Evolutionary conservation across 2,329 filamentous ascomycete species (phyloP).

Genomic region (Moelleriella libera): DNA sequence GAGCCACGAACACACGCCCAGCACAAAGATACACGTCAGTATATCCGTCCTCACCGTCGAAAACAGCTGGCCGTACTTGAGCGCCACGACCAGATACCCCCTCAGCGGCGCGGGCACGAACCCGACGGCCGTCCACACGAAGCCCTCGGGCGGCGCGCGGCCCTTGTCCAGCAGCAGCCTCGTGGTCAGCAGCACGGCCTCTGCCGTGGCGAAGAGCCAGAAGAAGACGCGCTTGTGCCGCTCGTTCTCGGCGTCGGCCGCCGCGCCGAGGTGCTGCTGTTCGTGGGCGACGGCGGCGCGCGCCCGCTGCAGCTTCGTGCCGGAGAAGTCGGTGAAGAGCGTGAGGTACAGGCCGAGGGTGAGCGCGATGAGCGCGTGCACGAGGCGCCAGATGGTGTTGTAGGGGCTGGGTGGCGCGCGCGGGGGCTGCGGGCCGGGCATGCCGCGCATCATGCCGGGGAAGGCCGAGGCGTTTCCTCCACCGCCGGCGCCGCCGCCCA

Average conservation of each 20-base stretch:
- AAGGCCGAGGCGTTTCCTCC: conserved; percentile 18
- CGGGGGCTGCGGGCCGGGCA: conserved; percentile 19
- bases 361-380: conserved; percentile 61
- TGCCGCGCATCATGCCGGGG: conserved; percentile 26
- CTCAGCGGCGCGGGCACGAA: conserved; percentile 53
- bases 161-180: conserved; percentile 57
- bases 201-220: conserved; percentile 67
- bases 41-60: conserved; percentile 58
- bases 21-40: conserved; percentile 63
- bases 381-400: conserved; percentile 51
- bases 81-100: conserved; percentile 44
- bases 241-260: conserved; percentile 11
- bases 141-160: conserved; percentile 39
- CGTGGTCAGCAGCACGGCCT: conserved; percentile 57
- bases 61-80: conserved; percentile 58
- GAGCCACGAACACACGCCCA: conserved; percentile 43
- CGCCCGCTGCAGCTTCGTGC: conserved; percentile 47
- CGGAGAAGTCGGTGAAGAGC: conserved; percentile 53
- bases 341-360: conserved; percentile 58
- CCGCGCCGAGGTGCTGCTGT: no score
- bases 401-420: conserved; percentile 18
- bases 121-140: conserved; percentile 47
- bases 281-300: conserved; percentile 13
- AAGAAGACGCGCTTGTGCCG: conserved; percentile 40
- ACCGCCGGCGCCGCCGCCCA: conserved; percentile 26